phyloP scores from a whole-genome alignment of 108 stramenopile genomes.

The Epithemia pelagica region DNA sequence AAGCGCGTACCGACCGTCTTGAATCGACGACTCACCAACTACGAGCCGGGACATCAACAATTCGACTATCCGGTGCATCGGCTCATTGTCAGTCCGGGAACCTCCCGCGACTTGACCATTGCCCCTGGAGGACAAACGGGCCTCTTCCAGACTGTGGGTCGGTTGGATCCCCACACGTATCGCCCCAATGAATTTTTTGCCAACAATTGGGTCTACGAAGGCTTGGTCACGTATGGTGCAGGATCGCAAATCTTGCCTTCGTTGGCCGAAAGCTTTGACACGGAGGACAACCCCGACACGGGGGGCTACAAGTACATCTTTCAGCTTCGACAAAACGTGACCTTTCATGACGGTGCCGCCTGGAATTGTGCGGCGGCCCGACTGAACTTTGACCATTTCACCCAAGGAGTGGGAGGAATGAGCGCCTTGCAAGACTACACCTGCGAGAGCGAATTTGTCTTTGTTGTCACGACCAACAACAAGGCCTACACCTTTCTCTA shows the following conservation, averaged over 20 bases:
- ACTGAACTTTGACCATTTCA: constrained; percentile 46
- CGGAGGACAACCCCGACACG: constrained; percentile 11
- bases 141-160: constrained; percentile 38
- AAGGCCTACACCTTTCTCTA: constrained; percentile 33
- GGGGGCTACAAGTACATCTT: constrained; percentile 32
- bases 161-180: constrained; percentile 41
- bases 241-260: constrained; percentile 20
- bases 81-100: constrained; percentile 23
- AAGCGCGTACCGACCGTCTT: constrained; percentile 40
- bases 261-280: constrained; percentile 24
- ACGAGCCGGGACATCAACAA: constrained; percentile 41
- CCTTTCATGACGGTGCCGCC: constrained; percentile 37
- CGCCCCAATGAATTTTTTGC: constrained; percentile 55
- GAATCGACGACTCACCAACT: constrained; percentile 38
- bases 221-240: constrained; percentile 32
- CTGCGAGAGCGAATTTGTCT: constrained; percentile 11
- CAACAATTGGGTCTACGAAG: constrained; percentile 67
- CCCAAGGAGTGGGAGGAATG: no score
- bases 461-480: constrained; percentile 20
- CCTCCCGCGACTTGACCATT: constrained; percentile 29
- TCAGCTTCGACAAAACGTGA: constrained; percentile 26
- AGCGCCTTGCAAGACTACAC: constrained; percentile 26
- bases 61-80: constrained; percentile 55
- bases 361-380: constrained; percentile 43
- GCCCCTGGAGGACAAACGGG: constrained; percentile 45